These are phyloP conservation scores for Phytopythium aichiense DNA, from an alignment of 352 stramenopile species.

Conservation along the genomic window DNA sequence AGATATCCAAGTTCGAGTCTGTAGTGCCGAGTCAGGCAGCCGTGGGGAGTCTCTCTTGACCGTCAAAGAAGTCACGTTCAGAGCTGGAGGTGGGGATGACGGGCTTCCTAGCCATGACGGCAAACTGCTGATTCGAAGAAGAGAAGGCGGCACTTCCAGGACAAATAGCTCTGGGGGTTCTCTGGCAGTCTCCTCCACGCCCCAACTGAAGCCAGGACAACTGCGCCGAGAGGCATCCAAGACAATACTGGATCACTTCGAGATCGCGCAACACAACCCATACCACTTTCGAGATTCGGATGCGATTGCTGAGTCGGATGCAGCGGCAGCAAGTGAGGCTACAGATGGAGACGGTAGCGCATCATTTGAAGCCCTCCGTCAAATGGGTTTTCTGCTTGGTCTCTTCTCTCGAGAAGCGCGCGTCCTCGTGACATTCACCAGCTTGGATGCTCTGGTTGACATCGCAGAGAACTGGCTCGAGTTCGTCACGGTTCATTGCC, in stretches of 20 bases:
- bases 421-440: conserved; percentile 54
- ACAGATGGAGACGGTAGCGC: conserved; percentile 4
- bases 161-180: background rate
- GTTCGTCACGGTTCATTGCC: conserved; percentile 38
- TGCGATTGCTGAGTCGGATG: background rate
- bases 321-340: background rate
- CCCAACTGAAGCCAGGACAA: background rate
- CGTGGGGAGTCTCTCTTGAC: conserved; percentile 59
- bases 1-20: conserved; percentile 63
- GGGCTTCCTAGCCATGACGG: conserved; percentile 24
- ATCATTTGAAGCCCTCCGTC: conserved; percentile 48
- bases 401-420: conserved; percentile 52
- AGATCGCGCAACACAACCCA: conserved; percentile 69
- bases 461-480: conserved; percentile 62
- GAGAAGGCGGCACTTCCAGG: too few species aligned
- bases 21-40: conserved; percentile 57
- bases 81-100: conserved; percentile 38
- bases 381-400: conserved; percentile 51
- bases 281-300: conserved; percentile 64
- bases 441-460: conserved; percentile 57
- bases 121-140: conserved; percentile 2
- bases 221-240: conserved; percentile 21
- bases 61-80: conserved; percentile 46
- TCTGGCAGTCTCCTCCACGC: background rate
- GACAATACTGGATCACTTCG: conserved; percentile 70